phyloP scores from a whole-genome alignment of 176 grass and related monocot species.

The barley (Hordeum vulgare) region DNA sequence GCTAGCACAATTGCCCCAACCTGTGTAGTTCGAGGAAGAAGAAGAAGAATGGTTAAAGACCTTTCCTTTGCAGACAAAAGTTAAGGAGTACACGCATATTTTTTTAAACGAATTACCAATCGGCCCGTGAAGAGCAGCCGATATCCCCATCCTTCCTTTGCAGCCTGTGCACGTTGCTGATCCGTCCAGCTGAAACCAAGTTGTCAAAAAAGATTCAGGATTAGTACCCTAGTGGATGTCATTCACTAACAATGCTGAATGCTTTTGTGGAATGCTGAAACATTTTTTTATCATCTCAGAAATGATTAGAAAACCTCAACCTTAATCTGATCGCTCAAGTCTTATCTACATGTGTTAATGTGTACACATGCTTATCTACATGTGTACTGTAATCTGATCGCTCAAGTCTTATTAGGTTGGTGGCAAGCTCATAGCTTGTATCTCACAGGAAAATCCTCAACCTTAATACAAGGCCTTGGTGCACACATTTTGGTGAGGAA shows the following conservation, averaged over 20 bases:
- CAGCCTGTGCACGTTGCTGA: slow-evolving; percentile 70
- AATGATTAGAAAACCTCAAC: not conserved
- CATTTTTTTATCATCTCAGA: not conserved
- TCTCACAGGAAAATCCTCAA: not conserved
- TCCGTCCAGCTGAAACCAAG: slow-evolving; percentile 74
- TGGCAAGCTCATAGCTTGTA: not conserved
- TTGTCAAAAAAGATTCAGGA: not conserved
- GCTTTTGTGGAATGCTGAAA: not conserved
- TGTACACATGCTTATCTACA: not conserved
- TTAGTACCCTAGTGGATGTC: not conserved
- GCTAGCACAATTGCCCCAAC: slow-evolving; percentile 63
- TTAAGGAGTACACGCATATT: not conserved
- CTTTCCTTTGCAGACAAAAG: not conserved
- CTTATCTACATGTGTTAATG: no score
- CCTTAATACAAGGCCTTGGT: not conserved
- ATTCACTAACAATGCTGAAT: not conserved
- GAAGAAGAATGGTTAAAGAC: not conserved
- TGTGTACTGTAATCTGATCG: not conserved
- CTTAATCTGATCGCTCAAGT: not conserved
- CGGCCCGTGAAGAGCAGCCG: slow-evolving; percentile 82
- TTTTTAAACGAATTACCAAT: slow-evolving; percentile 44
- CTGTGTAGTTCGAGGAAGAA: slow-evolving; percentile 42
- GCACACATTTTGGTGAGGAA: not conserved
- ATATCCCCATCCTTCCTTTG: slow-evolving; percentile 75
- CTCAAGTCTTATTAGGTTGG: not conserved